Conservation (phyloP, 345 rosid species). For the Eucalyptus guilfoylei region DNA sequence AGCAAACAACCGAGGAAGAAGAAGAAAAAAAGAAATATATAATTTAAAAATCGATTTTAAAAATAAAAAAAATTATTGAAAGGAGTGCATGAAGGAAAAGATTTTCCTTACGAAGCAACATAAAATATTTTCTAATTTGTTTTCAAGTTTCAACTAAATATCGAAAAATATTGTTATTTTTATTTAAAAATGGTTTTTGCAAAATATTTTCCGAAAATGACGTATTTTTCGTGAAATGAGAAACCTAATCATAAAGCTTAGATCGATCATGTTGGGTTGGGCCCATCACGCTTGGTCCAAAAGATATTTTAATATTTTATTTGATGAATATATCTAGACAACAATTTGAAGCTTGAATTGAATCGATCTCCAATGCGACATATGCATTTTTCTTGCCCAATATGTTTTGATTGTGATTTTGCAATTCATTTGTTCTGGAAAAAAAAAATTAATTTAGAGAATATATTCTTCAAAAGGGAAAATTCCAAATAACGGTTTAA, state of each 20-base stretch:
- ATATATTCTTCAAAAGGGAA: neutral
- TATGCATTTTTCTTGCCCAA: neutral
- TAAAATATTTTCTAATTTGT: rapidly evolving
- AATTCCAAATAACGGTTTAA: rapidly evolving
- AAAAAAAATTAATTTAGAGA: neutral
- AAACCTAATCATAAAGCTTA: rapidly evolving
- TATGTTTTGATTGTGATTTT: neutral
- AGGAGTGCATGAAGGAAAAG: too few species aligned
- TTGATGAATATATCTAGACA: neutral
- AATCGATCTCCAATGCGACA: neutral
- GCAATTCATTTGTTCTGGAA: too few species aligned
- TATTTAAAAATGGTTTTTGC: rapidly evolving
- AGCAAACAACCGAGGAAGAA: rapidly evolving
- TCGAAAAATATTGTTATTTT: too few species aligned
- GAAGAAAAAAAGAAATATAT: too few species aligned
- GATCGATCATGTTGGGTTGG: neutral
- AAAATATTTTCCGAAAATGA: rapidly evolving
- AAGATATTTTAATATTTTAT: too few species aligned
- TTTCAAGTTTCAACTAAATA: rapidly evolving
- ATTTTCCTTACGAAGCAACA: rapidly evolving
- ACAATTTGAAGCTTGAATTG: neutral
- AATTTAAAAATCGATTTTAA: too few species aligned
- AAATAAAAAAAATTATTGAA: too few species aligned
- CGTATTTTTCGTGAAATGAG: too few species aligned
- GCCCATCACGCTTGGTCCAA: neutral